Percentiles rank a stretch among this genome's conserved stretches.
Conservation (phyloP, 73 alveolate species). For the Symbiodinium pilosum region DNA sequence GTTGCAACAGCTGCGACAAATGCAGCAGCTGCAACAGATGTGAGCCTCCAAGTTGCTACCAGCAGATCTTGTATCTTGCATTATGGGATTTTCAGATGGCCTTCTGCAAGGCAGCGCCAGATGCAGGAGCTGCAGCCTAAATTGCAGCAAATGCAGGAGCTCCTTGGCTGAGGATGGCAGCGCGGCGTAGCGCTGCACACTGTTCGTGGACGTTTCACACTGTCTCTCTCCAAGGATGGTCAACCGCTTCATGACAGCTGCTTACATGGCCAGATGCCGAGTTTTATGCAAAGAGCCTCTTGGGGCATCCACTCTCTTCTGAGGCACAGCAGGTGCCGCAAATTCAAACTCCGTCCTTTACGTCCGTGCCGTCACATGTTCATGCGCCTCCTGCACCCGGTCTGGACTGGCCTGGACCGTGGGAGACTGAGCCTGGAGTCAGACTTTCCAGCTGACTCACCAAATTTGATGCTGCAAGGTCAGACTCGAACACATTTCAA, state of each 20-base stretch:
- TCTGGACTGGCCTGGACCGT: conserved; percentile 84
- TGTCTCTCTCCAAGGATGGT: conserved; percentile 20
- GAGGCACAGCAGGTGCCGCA: conserved; percentile 78
- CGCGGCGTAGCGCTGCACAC: too few relatives aligned
- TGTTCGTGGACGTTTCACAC: too few relatives aligned
- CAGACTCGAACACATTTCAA: background rate
- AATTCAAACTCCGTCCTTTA: conserved; percentile 26
- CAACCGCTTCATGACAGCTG: conserved; percentile 43
- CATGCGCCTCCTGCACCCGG: conserved; percentile 86
- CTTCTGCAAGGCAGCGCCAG: conserved; percentile 46
- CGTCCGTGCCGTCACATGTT: conserved; percentile 47
- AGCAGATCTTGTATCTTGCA: too few relatives aligned
- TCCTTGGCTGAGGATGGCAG: background rate
- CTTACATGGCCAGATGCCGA: conserved; percentile 23
- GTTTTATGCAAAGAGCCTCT: background rate
- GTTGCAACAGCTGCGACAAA: conserved; percentile 78
- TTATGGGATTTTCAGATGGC: too few relatives aligned
- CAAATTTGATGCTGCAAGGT: background rate
- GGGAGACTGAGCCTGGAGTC: background rate
- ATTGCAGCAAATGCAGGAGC: conserved; percentile 89
- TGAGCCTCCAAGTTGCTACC: background rate
- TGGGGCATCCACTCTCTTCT: too few relatives aligned
- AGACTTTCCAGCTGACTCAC: too few relatives aligned
- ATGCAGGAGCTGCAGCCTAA: conserved; percentile 90
- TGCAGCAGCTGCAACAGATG: conserved; percentile 93